Base-by-base conservation (phyloP, 2,329 filamentous ascomycete genomes). In the Monosporascus cannonballus region DNA sequence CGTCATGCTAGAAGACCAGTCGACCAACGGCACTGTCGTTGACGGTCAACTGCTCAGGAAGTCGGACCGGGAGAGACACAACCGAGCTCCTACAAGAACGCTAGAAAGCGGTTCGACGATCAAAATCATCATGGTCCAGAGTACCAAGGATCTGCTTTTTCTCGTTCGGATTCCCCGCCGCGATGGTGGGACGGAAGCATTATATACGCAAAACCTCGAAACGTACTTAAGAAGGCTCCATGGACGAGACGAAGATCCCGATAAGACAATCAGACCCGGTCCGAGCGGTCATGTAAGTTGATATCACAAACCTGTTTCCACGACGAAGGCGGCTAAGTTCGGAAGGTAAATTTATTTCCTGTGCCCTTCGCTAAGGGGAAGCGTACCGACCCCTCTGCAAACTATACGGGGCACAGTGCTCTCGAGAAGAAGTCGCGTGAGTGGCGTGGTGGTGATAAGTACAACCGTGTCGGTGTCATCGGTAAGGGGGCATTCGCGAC, bases 401-500 rank as follows among this genome's bases (percentile, higher is more conserved):
- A 59, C 22, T 52, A 51, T 48, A 62, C 69, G 44, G 67, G 71
- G 30, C 30, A 34, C 39, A 68, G 62, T 58, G 66, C 69, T 25
- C 61, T 58, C n/a, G 66, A 66, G 30, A 64, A 62, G 46, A 73
- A 72, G 62, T 78, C 56, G 68, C 82, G 71, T 70, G 89, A 75
- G 78, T 96, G 90, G 93, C 86, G 84, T 56, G 94, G 94, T 37
- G 91, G 90, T 1, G 77, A 81, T 6, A 85, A 84, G 56, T 99
- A 97, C 72, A 96, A 96, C 64, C 85, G 90, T 24, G 83, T 90
- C 9, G 84, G 85, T 25, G 78, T 84, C 48, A 87, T 99, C 57
- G 94, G 94, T 45, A 94, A 94, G 68, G 94, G 94, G 6, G 93
- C 94, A 3, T 99, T 99, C 73, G 94, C 94, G 4, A 90, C 86